These are phyloP conservation scores for Phytophthora sp. DNA, from an alignment of 352 stramenopile species.

Conservation along the genomic window DNA sequence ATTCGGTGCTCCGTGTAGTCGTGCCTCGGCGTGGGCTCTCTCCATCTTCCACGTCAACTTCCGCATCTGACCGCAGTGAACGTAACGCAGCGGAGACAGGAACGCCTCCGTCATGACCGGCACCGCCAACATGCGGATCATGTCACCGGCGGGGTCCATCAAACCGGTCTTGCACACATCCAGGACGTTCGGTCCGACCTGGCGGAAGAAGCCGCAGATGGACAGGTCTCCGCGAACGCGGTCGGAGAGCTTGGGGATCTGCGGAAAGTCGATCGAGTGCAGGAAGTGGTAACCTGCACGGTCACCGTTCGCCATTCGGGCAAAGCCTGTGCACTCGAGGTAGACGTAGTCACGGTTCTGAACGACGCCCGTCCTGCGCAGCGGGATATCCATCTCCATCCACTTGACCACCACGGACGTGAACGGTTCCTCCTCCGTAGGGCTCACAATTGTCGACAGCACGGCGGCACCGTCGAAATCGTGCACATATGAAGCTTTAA, in stretches of 20 bases:
- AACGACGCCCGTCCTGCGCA: conserved; percentile 32
- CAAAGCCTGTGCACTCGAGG: conserved; percentile 55
- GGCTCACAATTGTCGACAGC: conserved; percentile 33
- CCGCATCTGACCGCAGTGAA: conserved; percentile 63
- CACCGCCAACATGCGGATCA: conserved; percentile 44
- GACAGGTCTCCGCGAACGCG: conserved; percentile 51
- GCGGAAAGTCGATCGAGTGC: conserved; percentile 60
- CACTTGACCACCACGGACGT: conserved; percentile 44
- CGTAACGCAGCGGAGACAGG: conserved; percentile 37
- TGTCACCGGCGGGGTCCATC: conserved; percentile 38
- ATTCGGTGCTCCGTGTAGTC: conserved; percentile 29
- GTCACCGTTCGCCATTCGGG: conserved; percentile 46
- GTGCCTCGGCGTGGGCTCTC: conserved; percentile 28
- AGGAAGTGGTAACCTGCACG: conserved; percentile 61
- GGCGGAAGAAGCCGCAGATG: conserved; percentile 57
- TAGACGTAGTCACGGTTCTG: conserved; percentile 70
- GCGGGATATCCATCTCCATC: conserved; percentile 43
- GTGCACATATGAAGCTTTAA: conserved; percentile 40
- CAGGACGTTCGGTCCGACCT: conserved; percentile 45
- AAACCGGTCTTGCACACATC: conserved; percentile 51
- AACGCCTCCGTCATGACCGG: conserved; percentile 43
- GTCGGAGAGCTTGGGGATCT: conserved; percentile 41
- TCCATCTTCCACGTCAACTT: conserved; percentile 69
- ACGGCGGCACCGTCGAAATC: conserved; percentile 33
- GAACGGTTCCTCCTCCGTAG: conserved; percentile 27